Base-by-base conservation (phyloP, 306 rosid species). In the Cajanus cajan region DNA sequence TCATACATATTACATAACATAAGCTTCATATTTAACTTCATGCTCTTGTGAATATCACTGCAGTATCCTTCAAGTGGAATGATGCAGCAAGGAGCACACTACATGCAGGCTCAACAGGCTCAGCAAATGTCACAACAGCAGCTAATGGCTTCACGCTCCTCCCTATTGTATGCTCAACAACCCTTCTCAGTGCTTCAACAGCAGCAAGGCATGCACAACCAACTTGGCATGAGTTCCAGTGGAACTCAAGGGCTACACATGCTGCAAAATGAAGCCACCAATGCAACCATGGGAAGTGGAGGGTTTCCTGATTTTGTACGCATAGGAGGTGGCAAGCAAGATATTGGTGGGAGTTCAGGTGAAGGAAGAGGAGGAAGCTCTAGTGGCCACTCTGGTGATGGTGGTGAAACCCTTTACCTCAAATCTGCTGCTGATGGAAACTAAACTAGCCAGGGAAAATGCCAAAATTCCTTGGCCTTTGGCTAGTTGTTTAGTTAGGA, bases 141-240 rank as follows among this genome's bases (percentile, higher is more conserved):
- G 1, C 94, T 96, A 44, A 85, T 96, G 94, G 96, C 94, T 14
- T 91, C 94, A 0, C 91, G 99, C 45, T 93, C 98, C 43, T 91
- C 97, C 54, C 90, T 96, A 87, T 19, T 93, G 90, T 96, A 96
- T 85, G 24, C 85, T n/a, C 99, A 93, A 77, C 98, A 95, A 84
- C 93, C 90, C 12, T 92, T 76, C 81, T 75, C 97, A 5, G 83
- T 86, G 8, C 86, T 93, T 66, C 98, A 91, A 72, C 98, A 93
- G 78, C 99, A 82, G 88, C 90, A 91, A 85, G 89, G 92, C n/a
- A 71, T 92, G 78, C 96, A 91, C 65, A 71, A 85, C 78, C 98
- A 92, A 54, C 91, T 92, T 0, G 98, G 94, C 7, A 92, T 93
- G 90, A 86, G 82, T 66, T 88, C 94, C 2, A 68, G 90, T 44